phyloP scores from a whole-genome alignment of 139 green algal genomes.

The Asterochloris erici region DNA sequence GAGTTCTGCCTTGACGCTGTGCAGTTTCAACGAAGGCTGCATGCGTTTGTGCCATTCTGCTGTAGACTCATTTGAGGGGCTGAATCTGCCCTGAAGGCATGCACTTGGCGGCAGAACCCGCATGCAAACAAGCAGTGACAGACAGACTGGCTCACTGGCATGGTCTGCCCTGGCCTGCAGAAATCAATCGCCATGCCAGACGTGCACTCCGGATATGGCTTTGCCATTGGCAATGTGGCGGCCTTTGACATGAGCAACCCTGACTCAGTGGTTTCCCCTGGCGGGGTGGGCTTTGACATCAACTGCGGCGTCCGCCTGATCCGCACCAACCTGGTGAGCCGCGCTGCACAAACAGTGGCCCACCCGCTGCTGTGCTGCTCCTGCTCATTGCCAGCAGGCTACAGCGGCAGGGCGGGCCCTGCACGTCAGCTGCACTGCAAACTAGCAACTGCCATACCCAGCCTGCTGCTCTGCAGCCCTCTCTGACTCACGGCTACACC shows the following conservation, averaged over 20 bases:
- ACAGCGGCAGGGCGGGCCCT: too few species aligned
- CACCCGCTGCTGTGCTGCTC: too few species aligned
- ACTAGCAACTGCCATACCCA: too few species aligned
- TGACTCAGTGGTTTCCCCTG: conserved; percentile 80
- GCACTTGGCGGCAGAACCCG: not conserved
- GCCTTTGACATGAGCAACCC: conserved; percentile 86
- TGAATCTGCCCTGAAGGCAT: not conserved
- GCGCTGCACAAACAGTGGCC: too few species aligned
- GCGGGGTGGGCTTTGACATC: conserved; percentile 84
- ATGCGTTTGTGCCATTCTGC: not conserved
- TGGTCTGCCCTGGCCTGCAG: conserved; percentile 13
- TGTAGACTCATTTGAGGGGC: not conserved
- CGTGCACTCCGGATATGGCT: conserved; percentile 89
- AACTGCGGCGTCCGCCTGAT: conserved; percentile 90
- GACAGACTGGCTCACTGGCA: not conserved
- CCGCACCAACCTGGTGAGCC: conserved; percentile 75
- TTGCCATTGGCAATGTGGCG: conserved; percentile 92
- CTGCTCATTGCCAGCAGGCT: too few species aligned
- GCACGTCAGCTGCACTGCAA: too few species aligned
- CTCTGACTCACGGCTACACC: not conserved
- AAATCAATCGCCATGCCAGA: conserved; percentile 85
- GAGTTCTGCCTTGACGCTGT: not conserved
- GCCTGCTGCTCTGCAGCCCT: not conserved
- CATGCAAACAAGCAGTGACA: not conserved
- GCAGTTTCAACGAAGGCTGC: not conserved